Base-by-base conservation (phyloP, 2,329 filamentous ascomycete genomes). In the Helicocarpus griseus region DNA sequence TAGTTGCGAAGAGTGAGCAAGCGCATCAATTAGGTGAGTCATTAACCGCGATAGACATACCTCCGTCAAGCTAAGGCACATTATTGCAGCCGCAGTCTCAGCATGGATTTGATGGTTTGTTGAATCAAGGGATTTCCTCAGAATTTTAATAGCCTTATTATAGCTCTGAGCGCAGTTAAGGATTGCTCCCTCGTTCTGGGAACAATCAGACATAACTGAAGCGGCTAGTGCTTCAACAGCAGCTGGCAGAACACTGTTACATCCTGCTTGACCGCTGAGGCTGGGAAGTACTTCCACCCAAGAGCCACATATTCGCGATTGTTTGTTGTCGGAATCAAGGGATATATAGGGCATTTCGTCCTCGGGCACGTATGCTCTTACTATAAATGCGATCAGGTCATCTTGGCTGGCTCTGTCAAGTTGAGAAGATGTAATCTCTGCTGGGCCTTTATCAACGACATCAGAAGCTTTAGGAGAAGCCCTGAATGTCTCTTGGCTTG, bases 221-320 rank as follows among this genome's bases (percentile, higher is more conserved):
- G 62, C 47, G 0, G 61, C 67, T 43, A 73, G 58, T 5, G 69
- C 64, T 44, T 61, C 62, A 48, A 70, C 60, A 1, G 69, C 61
- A 1, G 61, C 57, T 1, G 57, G 54, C 5, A 72, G 51, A 2
- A 63, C 53, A 0, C 53, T 36, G 6, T 62, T 57, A 19, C 38
- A 26, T 22, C 55, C 53, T 1, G 57, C 49, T 11, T 54, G 54
- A 7, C 51, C 44, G 1, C 60, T 57, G 2, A 73, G 58, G 0
- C 58, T 53, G 1, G 69, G 69, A 5, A 73, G 60, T 6, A 66
- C 61, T 48, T 69, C 67, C 0, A 72, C 63, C 71, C 70, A 73
- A 0, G 66, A 60, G 6, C 70, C 71, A 50, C 69, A 72, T 41
- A 71, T 64, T 8, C 65, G 62, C 22, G 62, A 49, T 26, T 39